A percentile compares a stretch with the other conserved stretches of the same genome.
These are phyloP conservation scores for Cyclanthera cordifolia DNA, from an alignment of 306 rosid genomes.

Conservation along the genomic window DNA sequence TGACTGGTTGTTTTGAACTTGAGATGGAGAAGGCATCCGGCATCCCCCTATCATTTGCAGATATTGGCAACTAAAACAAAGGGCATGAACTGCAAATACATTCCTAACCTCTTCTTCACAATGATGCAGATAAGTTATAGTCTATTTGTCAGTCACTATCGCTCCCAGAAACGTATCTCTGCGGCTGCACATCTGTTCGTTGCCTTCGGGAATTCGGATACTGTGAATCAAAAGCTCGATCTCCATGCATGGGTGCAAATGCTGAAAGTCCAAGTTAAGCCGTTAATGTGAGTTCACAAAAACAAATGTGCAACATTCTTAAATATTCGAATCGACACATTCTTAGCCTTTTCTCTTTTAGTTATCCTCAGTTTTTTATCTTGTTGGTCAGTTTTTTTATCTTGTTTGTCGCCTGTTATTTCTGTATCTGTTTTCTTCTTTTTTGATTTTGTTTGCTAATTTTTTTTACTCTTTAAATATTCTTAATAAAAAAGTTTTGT, in stretches of 20 bases:
- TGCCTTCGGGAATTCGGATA: conserved; percentile 31
- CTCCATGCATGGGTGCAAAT: conserved; percentile 74
- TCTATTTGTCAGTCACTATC: conserved; percentile 25
- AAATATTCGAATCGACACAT: too few relatives aligned
- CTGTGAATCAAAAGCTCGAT: conserved; percentile 19
- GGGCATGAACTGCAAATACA: background rate
- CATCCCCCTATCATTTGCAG: background rate
- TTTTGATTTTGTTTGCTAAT: too few relatives aligned
- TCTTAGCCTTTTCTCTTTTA: too few relatives aligned
- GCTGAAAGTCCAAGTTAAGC: conserved; percentile 37
- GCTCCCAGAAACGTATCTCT: conserved; percentile 44
- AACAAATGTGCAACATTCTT: too few relatives aligned
- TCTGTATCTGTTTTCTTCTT: too few relatives aligned
- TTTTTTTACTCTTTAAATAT: too few relatives aligned
- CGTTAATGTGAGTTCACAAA: background rate
- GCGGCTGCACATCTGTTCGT: conserved; percentile 34
- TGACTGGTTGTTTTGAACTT: background rate
- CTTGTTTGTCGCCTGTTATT: too few relatives aligned
- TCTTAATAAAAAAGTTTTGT: too few relatives aligned
- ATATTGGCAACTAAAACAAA: background rate
- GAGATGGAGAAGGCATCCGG: conserved; percentile 2
- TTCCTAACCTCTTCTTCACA: background rate
- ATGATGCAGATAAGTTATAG: background rate
- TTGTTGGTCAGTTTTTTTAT: too few relatives aligned
- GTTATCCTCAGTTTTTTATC: too few relatives aligned